Conservation (phyloP, 1,139 yeast genomes). For the Debaryomyces coudertii region DNA sequence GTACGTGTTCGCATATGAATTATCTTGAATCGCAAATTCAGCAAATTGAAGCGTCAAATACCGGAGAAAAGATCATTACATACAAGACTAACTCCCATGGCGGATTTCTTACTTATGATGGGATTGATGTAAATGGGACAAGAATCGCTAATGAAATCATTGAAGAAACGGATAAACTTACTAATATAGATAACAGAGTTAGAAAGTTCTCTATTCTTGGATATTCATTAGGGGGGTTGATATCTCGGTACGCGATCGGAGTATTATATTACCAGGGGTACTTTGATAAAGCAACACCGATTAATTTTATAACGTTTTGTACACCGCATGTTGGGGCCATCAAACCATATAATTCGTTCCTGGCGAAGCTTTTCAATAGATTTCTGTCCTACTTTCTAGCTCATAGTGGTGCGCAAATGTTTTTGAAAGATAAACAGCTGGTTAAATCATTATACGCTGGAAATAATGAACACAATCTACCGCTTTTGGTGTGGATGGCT, state of each 20-base stretch:
- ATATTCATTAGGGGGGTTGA: constrained; percentile 82
- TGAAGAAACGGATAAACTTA: constrained; percentile 42
- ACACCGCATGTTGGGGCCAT: constrained; percentile 82
- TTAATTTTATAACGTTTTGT: constrained; percentile 75
- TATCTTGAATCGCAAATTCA: constrained; percentile 53
- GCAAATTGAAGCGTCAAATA: constrained; percentile 16
- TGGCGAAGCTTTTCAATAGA: constrained; percentile 55
- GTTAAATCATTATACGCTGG: constrained; percentile 19
- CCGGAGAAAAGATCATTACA: constrained; percentile 44
- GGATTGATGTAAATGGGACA: constrained; percentile 81
- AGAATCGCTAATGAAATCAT: constrained; percentile 72
- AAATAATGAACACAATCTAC: constrained; percentile 25
- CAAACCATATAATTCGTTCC: constrained; percentile 57
- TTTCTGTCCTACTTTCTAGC: constrained; percentile 67
- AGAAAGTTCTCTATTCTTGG: constrained; percentile 71
- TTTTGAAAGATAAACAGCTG: constrained; percentile 52
- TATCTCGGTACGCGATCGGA: constrained; percentile 78
- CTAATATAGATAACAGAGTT: constrained; percentile 30
- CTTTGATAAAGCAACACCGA: constrained; percentile 52
- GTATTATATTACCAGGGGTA: constrained; percentile 56
- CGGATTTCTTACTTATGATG: constrained; percentile 77
- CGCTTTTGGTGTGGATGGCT: constrained; percentile 69
- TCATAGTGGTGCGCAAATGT: constrained; percentile 72
- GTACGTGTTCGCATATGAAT: constrained; percentile 66
- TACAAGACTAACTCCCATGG: constrained; percentile 66